phyloP scores from a whole-genome alignment of 495 filamentous ascomycete species.

The Cercophora scortea region DNA sequence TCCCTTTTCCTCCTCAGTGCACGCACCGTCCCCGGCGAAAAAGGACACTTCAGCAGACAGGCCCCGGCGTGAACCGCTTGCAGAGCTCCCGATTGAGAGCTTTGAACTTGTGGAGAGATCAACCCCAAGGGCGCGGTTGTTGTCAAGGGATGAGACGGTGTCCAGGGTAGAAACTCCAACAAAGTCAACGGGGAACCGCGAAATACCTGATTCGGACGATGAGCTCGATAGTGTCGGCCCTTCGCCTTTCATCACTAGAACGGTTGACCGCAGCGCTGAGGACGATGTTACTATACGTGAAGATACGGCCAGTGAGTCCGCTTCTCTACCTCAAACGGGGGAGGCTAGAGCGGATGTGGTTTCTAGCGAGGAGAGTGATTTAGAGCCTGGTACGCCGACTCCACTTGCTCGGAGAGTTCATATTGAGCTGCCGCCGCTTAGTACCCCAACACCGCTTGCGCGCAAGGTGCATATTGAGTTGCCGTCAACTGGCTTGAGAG shows the following conservation, averaged over 20 bases:
- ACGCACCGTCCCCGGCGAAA: background rate
- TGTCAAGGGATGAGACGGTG: too few species aligned
- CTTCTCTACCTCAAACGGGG: too few species aligned
- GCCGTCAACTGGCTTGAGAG: too few species aligned
- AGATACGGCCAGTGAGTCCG: too few species aligned
- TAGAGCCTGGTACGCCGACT: slow-evolving; percentile 12
- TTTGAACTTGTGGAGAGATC: slow-evolving; percentile 2
- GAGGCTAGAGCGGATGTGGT: too few species aligned
- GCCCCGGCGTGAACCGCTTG: slow-evolving; percentile 14
- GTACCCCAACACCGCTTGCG: background rate
- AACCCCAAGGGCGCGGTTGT: background rate
- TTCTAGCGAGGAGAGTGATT: background rate
- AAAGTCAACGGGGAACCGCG: slow-evolving; percentile 8
- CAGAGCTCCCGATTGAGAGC: slow-evolving; percentile 15
- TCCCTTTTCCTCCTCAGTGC: slow-evolving; percentile 10
- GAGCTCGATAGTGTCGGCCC: slow-evolving; percentile 22
- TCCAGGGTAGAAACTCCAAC: background rate
- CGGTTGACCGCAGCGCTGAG: background rate
- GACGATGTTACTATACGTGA: background rate
- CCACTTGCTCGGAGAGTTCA: slow-evolving; percentile 4
- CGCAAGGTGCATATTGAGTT: too few species aligned
- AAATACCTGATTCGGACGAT: slow-evolving; percentile 37
- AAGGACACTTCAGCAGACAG: slow-evolving; percentile 5
- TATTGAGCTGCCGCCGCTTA: background rate
- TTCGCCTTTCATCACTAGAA: slow-evolving; percentile 9